A percentile compares a stretch with the other conserved stretches of the same genome.
phyloP scores from a whole-genome alignment of 108 stramenopile species.

The Parmales sp. region DNA sequence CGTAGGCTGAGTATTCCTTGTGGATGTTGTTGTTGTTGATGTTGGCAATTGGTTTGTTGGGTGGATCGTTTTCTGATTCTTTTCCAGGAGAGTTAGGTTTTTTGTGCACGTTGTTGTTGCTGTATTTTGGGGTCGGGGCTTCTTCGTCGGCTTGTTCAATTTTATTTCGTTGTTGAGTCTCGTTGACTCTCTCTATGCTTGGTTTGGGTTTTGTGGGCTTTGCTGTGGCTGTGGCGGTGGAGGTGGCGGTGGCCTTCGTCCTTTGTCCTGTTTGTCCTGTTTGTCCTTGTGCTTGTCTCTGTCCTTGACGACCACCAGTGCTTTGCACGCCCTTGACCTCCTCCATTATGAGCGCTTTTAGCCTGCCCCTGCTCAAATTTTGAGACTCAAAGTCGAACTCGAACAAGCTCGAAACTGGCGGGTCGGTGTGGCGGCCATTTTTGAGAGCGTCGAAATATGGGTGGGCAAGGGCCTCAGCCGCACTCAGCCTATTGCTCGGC shows the following conservation, averaged over 20 bases:
- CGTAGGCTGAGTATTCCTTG: too few species aligned
- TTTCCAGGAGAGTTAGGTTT: too few species aligned
- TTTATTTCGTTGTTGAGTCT: not conserved
- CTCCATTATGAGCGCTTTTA: not conserved
- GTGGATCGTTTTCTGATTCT: too few species aligned
- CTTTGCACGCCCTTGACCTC: not conserved
- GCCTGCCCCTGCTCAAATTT: not conserved
- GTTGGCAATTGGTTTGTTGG: too few species aligned
- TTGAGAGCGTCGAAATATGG: slow-evolving; percentile 31
- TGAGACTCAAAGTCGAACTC: slow-evolving; percentile 10
- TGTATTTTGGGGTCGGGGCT: not conserved
- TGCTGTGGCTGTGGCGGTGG: not conserved
- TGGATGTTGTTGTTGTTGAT: too few species aligned
- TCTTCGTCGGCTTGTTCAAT: slow-evolving; percentile 3
- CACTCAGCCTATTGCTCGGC: slow-evolving; percentile 61
- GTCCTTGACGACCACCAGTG: too few species aligned
- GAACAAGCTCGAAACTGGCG: not conserved
- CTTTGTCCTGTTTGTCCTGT: not conserved
- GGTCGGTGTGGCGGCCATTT: not conserved
- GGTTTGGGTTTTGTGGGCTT: not conserved
- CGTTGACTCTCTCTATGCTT: not conserved
- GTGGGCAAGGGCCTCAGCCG: slow-evolving; percentile 32
- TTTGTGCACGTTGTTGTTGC: too few species aligned
- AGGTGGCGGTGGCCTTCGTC: not conserved
- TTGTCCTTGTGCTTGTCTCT: not conserved